phyloP scores from a whole-genome alignment of 1,284 basidiomycete genomes.

The Trichosporon asahii region DNA sequence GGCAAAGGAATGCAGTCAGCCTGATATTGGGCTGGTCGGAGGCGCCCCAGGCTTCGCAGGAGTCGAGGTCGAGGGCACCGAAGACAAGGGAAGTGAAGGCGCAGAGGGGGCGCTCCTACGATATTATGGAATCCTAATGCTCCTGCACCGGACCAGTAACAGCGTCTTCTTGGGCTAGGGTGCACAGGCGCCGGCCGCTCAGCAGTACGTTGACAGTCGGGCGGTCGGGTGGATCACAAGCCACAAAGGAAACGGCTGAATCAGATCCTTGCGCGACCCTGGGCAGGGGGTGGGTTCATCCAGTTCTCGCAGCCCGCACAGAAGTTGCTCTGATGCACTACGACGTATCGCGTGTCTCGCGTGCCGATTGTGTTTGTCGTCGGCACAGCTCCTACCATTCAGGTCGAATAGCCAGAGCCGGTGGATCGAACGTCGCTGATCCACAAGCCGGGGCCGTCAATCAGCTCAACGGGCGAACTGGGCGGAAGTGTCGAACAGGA shows the following conservation, averaged over 20 bases:
- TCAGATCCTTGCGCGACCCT: conserved; percentile 4
- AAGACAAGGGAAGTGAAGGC: neutral
- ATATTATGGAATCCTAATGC: neutral
- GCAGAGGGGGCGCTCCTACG: neutral
- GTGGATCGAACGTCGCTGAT: neutral
- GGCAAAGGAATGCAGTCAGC: neutral
- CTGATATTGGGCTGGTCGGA: neutral
- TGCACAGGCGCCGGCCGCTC: neutral
- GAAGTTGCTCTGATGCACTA: neutral
- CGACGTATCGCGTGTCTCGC: neutral
- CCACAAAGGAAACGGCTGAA: conserved; percentile 4
- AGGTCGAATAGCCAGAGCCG: neutral
- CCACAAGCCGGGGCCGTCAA: neutral
- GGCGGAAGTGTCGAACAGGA: neutral
- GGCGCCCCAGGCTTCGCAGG: neutral
- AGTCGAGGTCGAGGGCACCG: neutral
- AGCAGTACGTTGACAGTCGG: neutral
- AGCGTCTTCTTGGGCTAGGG: neutral
- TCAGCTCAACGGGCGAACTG: neutral
- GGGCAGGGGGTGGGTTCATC: conserved; percentile 1
- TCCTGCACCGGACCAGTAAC: neutral
- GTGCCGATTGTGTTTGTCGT: neutral
- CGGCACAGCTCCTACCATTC: neutral
- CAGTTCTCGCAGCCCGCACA: neutral
- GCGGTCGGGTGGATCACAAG: conserved; percentile 10